phyloP scores from a whole-genome alignment of 306 rosid genomes.

The Senna tora region DNA sequence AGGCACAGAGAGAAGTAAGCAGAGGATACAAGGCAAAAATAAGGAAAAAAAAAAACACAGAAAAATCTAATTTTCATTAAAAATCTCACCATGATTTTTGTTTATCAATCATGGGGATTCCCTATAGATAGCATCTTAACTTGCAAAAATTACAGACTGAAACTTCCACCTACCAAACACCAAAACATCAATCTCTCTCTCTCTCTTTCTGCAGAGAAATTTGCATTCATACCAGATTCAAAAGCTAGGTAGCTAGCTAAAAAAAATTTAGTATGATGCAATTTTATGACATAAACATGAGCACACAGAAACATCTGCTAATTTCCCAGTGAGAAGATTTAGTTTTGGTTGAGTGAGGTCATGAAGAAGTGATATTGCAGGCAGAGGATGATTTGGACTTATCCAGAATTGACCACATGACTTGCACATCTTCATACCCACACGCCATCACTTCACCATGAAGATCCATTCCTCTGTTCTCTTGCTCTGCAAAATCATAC shows the following conservation, averaged over 20 bases:
- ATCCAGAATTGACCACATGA: constrained; percentile 96
- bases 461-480: constrained; percentile 64
- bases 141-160: neutral
- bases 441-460: constrained; percentile 98
- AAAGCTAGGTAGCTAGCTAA: constrained; percentile 16
- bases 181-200: neutral
- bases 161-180: constrained; percentile 25
- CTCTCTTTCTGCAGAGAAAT: constrained; percentile 33
- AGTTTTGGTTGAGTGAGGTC: neutral
- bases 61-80: constrained; percentile 3
- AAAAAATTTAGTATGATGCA: constrained; percentile 25
- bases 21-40: no score
- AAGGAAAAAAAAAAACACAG: neutral
- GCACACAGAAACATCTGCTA: constrained; percentile 50
- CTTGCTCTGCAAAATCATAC: constrained; percentile 53
- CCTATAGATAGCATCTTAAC: constrained; percentile 35
- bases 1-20: neutral
- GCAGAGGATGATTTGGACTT: constrained; percentile 70
- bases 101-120: constrained; percentile 67
- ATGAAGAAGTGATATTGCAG: constrained; percentile 59
- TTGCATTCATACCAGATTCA: constrained; percentile 42
- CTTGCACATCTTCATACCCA: constrained; percentile 92
- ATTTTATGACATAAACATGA: constrained; percentile 31
- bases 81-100: constrained; percentile 67
- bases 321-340: constrained; percentile 15